Percentiles rank a stretch among this genome's conserved stretches.
Evolutionary conservation across 331 rosid genomes (phyloP).

Genomic region (Malus hybrid): DNA sequence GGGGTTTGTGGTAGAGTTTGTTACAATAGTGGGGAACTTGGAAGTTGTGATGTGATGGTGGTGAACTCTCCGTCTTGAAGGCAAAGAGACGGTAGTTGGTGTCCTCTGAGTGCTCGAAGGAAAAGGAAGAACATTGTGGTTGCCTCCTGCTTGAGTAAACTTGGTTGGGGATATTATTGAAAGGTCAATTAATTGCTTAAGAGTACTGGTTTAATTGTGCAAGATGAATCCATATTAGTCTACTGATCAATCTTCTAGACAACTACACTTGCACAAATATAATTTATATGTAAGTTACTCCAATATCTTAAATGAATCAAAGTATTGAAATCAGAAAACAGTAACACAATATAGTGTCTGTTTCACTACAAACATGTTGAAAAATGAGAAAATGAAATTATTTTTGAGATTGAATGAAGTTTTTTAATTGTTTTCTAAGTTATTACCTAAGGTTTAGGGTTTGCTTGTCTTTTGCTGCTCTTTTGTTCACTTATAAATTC

Average conservation of each 20-base stretch:
- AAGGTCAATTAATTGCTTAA: too few species aligned
- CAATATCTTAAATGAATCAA: not conserved
- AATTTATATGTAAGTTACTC: not conserved
- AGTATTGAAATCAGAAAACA: not conserved
- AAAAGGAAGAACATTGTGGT: conserved; percentile 62
- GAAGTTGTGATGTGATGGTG: conserved; percentile 17
- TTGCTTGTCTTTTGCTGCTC: too few species aligned
- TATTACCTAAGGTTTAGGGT: too few species aligned
- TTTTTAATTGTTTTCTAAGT: too few species aligned
- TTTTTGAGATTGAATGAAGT: too few species aligned
- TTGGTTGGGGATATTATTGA: not conserved
- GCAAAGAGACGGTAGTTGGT: conserved; percentile 33
- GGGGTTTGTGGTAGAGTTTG: conserved; percentile 20
- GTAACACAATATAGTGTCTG: not conserved
- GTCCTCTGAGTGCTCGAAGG: conserved; percentile 85
- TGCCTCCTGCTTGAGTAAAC: not conserved
- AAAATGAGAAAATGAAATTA: too few species aligned
- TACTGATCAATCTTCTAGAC: too few species aligned
- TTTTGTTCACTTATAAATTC: too few species aligned
- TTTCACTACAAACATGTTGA: not conserved
- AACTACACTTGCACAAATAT: too few species aligned
- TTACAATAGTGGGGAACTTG: not conserved
- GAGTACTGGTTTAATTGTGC: too few species aligned
- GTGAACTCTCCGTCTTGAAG: conserved; percentile 24
- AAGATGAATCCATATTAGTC: too few species aligned